Base-by-base conservation (phyloP, 176 grass and related monocot species). In the Calamus simplicifolius region DNA sequence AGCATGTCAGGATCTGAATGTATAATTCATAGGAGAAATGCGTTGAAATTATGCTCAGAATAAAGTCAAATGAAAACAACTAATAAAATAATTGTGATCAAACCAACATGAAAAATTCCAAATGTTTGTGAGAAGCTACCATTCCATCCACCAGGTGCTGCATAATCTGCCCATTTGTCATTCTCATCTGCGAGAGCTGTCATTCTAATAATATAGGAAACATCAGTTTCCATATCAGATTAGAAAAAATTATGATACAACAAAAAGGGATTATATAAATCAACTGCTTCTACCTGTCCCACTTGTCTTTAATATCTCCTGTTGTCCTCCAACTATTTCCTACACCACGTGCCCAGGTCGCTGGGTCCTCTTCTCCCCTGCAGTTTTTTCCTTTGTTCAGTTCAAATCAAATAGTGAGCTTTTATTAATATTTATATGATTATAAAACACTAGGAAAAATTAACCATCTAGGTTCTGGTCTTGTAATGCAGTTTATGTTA, bases 251-350 rank as follows among this genome's bases (percentile, higher is more conserved):
- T 3, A 62, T 48, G 17, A 38, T 48, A 10, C 16, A 49, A 7
- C 19, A 21, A 21, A 19, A 18, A 54, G 7, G 18, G 48, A 14
- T 19, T 16, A 62, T 51, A 14, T 5, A 27, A 25, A 21, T 25
- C 4, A 26, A 7, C 15, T 12, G 13, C 7, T 25, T 51, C 5
- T 38, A 90, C 94, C 88, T 93, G 57, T 17, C 59, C 94, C 94
- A 98, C 67, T 85, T 93, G 62, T 93, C 94, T 4, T 54, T 60
- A 6, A 98, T 98, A 68, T 98, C 88, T 0, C n/a, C 79, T 10
- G 94, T 98, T 56, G 94, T 98, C 77, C 94, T 92, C 94, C 94
- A 93, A 79, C 94, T 98, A 57, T 98, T 98, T 27, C 88, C 94
- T 27, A 89, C 70, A 21, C 67, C 1, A 1, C 81, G 43, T 54